Evolutionary conservation across 352 stramenopile species (phyloP).

Genomic region (Peronospora tabacina): DNA sequence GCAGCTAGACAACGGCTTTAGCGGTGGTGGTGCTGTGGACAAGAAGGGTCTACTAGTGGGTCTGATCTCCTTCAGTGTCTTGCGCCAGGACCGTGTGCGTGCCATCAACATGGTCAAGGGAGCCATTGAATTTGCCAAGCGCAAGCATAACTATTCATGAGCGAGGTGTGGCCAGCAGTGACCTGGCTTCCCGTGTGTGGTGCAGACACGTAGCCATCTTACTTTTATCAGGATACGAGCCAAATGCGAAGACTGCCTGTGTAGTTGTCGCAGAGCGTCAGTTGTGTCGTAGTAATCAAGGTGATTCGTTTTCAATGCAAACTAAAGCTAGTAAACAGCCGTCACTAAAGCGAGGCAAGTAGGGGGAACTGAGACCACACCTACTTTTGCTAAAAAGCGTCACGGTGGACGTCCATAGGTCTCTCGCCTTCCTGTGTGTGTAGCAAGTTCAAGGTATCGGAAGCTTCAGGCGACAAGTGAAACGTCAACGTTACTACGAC

Average conservation of each 20-base stretch:
- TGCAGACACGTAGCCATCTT: constrained; percentile 7
- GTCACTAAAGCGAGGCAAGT: constrained; percentile 8
- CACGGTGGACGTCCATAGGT: not conserved
- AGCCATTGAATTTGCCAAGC: constrained; percentile 75
- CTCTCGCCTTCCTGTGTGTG: not conserved
- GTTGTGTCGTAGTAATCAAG: constrained; percentile 27
- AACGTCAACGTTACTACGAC: constrained; percentile 9
- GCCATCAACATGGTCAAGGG: constrained; percentile 88
- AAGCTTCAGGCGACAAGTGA: constrained; percentile 2
- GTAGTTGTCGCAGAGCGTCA: constrained; percentile 23
- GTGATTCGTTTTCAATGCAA: constrained; percentile 23
- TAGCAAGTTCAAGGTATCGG: not conserved
- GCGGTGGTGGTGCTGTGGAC: constrained; percentile 73
- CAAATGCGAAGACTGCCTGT: constrained; percentile 14
- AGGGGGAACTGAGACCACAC: constrained; percentile 1
- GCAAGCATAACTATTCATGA: constrained; percentile 65
- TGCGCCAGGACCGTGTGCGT: constrained; percentile 78
- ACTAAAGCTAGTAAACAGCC: constrained; percentile 7
- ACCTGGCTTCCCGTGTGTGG: constrained; percentile 2
- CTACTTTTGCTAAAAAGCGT: constrained; percentile 16
- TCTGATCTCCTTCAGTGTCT: constrained; percentile 80
- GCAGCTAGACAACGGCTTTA: constrained; percentile 83
- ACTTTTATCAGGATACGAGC: constrained; percentile 7
- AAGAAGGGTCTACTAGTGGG: constrained; percentile 82
- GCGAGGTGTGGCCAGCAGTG: not conserved